A percentile compares a stretch with the other conserved stretches of the same genome.
phyloP scores from a whole-genome alignment of 495 filamentous ascomycete species.

The Penicillium goetzii region DNA sequence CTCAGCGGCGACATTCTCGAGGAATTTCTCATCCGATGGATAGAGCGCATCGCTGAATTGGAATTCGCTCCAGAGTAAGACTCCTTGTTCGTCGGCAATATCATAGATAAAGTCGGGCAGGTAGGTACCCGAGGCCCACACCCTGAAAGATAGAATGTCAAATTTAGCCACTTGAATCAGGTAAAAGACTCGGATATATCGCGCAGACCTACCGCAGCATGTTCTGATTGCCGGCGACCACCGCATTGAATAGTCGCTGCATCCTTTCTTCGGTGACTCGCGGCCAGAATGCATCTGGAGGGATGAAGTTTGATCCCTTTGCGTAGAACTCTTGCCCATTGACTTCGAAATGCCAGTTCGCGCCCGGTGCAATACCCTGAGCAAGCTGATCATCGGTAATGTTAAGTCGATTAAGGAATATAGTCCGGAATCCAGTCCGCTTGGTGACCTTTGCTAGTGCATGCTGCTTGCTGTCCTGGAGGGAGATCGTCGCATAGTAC shows the following conservation, averaged over 20 bases:
- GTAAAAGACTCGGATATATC: not conserved
- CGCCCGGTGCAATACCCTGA: constrained; percentile 63
- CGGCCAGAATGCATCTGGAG: constrained; percentile 69
- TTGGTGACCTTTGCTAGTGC: constrained; percentile 51
- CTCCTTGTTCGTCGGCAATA: constrained; percentile 65
- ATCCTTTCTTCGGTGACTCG: constrained; percentile 60
- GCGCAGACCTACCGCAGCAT: constrained; percentile 55
- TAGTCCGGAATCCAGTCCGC: constrained; percentile 67
- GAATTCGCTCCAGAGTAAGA: constrained; percentile 71
- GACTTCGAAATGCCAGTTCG: constrained; percentile 71
- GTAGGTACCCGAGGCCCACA: constrained; percentile 69
- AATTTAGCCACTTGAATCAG: not conserved
- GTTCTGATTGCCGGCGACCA: constrained; percentile 64
- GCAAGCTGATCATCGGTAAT: constrained; percentile 62
- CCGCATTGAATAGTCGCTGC: constrained; percentile 58
- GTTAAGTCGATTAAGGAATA: constrained; percentile 63
- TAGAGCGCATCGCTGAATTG: constrained; percentile 69
- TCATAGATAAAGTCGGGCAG: constrained; percentile 71
- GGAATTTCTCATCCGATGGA: constrained; percentile 56
- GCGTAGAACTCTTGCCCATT: constrained; percentile 71
- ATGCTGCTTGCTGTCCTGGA: constrained; percentile 37
- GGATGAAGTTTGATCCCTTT: constrained; percentile 69
- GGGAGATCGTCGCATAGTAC: constrained; percentile 58
- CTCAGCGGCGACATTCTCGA: constrained; percentile 62
- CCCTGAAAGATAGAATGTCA: constrained; percentile 13